These are phyloP conservation scores for Ilyonectria sp. DNA, from an alignment of 2,329 filamentous ascomycete species.

Conservation along the genomic window DNA sequence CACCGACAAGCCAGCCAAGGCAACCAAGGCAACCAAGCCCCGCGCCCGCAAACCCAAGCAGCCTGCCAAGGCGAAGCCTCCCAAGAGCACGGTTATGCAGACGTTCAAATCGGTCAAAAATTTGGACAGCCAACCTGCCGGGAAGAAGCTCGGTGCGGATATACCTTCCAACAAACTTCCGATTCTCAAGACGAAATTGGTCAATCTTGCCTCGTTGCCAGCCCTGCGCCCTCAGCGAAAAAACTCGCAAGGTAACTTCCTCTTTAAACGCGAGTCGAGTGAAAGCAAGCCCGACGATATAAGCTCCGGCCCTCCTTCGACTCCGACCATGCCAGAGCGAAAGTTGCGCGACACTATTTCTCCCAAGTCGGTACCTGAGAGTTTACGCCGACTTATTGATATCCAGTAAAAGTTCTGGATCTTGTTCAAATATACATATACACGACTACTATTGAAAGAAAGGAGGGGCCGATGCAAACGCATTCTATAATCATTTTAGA, in stretches of 20 bases:
- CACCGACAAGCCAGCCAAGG: constrained; percentile 36
- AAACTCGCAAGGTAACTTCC: constrained; percentile 36
- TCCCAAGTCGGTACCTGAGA: constrained; percentile 58
- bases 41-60: constrained; percentile 53
- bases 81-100: constrained; percentile 60
- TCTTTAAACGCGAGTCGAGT: constrained; percentile 34
- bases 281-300: constrained; percentile 23
- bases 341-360: constrained; percentile 58
- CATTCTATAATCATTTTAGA: constrained; percentile 30
- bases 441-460: constrained; percentile 9
- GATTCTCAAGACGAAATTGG: constrained; percentile 13
- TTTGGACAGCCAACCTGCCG: constrained; percentile 31
- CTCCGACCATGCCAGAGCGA: constrained; percentile 37
- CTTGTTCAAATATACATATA: neutral
- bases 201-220: constrained; percentile 33
- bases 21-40: constrained; percentile 46
- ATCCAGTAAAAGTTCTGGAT: constrained; percentile 20
- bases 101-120: constrained; percentile 46
- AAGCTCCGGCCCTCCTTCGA: constrained; percentile 35
- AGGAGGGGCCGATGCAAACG: constrained; percentile 12
- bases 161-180: constrained; percentile 18
- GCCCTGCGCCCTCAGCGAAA: constrained; percentile 43
- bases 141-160: constrained; percentile 36
- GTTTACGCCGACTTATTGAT: constrained; percentile 58
- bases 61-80: constrained; percentile 54